Percentiles rank a stretch among this genome's conserved stretches.
phyloP scores from a whole-genome alignment of 805 yeast species.

The Lipomyces lipofer region DNA sequence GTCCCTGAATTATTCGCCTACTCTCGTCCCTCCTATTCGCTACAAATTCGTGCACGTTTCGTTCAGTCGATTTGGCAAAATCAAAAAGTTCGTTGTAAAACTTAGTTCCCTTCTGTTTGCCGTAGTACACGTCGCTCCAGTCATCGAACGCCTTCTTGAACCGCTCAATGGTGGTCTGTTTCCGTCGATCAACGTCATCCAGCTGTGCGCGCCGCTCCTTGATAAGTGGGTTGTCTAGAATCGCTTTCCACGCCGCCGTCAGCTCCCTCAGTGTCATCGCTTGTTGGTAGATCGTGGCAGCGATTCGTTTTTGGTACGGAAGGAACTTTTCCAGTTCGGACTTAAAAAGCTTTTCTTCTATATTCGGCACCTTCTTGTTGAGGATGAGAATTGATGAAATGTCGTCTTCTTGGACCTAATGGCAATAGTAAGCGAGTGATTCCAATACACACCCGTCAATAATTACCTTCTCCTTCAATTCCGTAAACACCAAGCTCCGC shows the following conservation, averaged over 20 bases:
- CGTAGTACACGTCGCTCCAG: slow-evolving; percentile 61
- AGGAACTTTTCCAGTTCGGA: slow-evolving; percentile 76
- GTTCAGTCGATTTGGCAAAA: slow-evolving; percentile 40
- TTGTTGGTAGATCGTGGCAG: slow-evolving; percentile 68
- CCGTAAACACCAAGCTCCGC: slow-evolving; percentile 59
- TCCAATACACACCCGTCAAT: neutral
- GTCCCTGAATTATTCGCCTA: slow-evolving; percentile 9
- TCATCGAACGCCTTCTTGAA: slow-evolving; percentile 52
- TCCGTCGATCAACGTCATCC: slow-evolving; percentile 38
- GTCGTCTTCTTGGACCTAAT: slow-evolving; percentile 65
- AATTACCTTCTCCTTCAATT: slow-evolving; percentile 60
- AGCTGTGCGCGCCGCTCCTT: slow-evolving; percentile 45
- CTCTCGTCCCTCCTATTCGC: slow-evolving; percentile 39
- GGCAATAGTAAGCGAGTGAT: neutral
- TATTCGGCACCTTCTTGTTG: slow-evolving; percentile 58
- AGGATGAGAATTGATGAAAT: slow-evolving; percentile 72
- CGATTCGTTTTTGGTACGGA: slow-evolving; percentile 65
- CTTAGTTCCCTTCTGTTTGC: slow-evolving; percentile 58
- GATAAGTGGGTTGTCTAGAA: slow-evolving; percentile 48
- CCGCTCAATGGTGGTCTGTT: slow-evolving; percentile 44
- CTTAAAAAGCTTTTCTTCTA: slow-evolving; percentile 60
- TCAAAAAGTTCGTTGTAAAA: slow-evolving; percentile 59
- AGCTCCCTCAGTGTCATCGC: slow-evolving; percentile 47
- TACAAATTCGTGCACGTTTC: slow-evolving; percentile 37
- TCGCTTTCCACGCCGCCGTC: slow-evolving; percentile 50